These are phyloP conservation scores for Exsudoporus floridanus DNA, from an alignment of 1,284 basidiomycete species.

Conservation along the genomic window DNA sequence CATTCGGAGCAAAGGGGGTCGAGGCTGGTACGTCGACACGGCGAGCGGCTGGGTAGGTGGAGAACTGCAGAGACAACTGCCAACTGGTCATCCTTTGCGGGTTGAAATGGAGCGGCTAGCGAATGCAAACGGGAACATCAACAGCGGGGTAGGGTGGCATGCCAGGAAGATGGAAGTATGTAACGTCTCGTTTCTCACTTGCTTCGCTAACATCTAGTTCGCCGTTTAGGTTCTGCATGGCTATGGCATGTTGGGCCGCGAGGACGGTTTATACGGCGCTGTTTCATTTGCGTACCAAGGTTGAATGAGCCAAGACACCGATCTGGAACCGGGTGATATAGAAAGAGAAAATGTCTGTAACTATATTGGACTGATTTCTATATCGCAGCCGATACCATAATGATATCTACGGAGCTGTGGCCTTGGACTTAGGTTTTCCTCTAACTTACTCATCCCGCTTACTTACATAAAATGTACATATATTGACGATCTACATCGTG, in stretches of 20 bases:
- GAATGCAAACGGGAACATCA: constrained; percentile 84
- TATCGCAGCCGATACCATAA: background rate
- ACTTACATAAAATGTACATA: background rate
- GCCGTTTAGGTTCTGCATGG: constrained; percentile 70
- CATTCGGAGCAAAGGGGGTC: constrained; percentile 85
- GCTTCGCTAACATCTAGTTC: constrained; percentile 7
- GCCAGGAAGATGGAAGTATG: constrained; percentile 94
- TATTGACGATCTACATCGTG: too few relatives aligned
- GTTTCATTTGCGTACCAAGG: constrained; percentile 90
- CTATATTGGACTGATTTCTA: background rate
- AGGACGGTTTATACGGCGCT: constrained; percentile 92
- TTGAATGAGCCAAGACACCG: constrained; percentile 36
- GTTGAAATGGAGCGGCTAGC: constrained; percentile 71
- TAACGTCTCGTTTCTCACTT: constrained; percentile 3
- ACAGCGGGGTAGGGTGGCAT: constrained; percentile 92
- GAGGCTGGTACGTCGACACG: constrained; percentile 94
- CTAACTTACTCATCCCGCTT: background rate
- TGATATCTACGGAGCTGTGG: background rate
- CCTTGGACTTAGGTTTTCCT: background rate
- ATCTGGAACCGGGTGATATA: constrained; percentile 1
- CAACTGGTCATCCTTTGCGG: constrained; percentile 63
- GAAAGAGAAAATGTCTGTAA: background rate
- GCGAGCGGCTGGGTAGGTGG: constrained; percentile 76
- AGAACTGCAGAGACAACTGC: constrained; percentile 61
- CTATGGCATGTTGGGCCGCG: constrained; percentile 86